Conservation (phyloP, 116 monocot species). For the Thalassia testudinum region DNA sequence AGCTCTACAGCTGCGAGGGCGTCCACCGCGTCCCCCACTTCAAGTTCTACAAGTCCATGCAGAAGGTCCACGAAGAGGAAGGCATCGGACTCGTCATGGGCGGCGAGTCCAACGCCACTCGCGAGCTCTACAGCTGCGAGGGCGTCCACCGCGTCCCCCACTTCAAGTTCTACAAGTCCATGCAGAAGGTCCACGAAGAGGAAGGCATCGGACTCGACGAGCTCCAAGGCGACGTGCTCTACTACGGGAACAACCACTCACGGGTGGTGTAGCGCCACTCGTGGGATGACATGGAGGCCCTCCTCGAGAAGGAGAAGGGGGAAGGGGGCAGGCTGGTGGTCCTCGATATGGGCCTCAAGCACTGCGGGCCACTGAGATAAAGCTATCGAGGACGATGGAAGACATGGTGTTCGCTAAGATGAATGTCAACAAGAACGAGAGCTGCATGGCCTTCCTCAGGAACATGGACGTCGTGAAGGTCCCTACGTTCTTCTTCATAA, state of each 20-base stretch:
- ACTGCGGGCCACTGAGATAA: slow-evolving; percentile 70
- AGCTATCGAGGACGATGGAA: slow-evolving; percentile 54
- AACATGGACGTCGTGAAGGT: slow-evolving; percentile 69
- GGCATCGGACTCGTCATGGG: slow-evolving; percentile 64
- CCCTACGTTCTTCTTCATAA: slow-evolving; percentile 71
- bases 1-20: slow-evolving; percentile 43
- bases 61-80: slow-evolving; percentile 28
- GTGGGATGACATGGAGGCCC: slow-evolving; percentile 30
- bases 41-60: slow-evolving; percentile 42
- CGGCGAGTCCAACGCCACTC: slow-evolving; percentile 50
- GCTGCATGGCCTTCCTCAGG: slow-evolving; percentile 59
- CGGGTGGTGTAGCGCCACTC: slow-evolving; percentile 52
- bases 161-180: too few relatives aligned
- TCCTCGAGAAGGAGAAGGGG: slow-evolving; percentile 17
- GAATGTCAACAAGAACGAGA: slow-evolving; percentile 84
- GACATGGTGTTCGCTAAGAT: slow-evolving; percentile 62
- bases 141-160: too few relatives aligned
- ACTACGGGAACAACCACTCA: slow-evolving; percentile 75
- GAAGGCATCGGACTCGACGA: slow-evolving; percentile 53
- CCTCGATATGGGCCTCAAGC: slow-evolving; percentile 76
- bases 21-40: slow-evolving; percentile 44
- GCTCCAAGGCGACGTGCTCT: slow-evolving; percentile 53
- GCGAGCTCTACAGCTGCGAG: slow-evolving; percentile 3
- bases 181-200: slow-evolving; percentile 64
- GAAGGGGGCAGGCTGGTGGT: slow-evolving; percentile 54